These are phyloP conservation scores for Cytospora paraplurivora DNA, from an alignment of 2,329 filamentous ascomycete species.

Conservation along the genomic window DNA sequence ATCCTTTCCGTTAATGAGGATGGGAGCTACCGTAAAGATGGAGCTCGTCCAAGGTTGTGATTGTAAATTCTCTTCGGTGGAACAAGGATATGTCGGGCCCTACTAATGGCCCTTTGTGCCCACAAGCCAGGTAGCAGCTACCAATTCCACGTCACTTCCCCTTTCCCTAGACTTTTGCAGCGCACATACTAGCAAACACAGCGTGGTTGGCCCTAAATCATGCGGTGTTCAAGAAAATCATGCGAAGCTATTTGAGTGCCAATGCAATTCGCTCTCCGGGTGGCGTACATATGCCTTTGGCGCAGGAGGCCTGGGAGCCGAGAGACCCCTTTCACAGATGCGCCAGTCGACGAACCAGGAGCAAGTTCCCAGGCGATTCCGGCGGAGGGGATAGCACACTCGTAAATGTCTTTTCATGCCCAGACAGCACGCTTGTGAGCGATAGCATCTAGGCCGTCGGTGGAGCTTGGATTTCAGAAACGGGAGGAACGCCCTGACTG, in stretches of 20 bases:
- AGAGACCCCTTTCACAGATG: slow-evolving; percentile 40
- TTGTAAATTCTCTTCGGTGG: too few relatives aligned
- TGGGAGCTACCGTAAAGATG: too few relatives aligned
- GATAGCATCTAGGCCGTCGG: slow-evolving; percentile 51
- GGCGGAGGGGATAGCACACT: slow-evolving; percentile 48
- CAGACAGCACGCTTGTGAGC: slow-evolving; percentile 49
- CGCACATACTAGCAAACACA: slow-evolving; percentile 44
- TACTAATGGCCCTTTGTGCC: background rate
- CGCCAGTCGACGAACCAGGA: slow-evolving; percentile 46
- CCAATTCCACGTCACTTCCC: background rate
- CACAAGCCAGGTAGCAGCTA: background rate
- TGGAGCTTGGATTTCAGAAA: slow-evolving; percentile 41
- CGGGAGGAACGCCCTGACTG: background rate
- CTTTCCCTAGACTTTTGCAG: slow-evolving; percentile 36
- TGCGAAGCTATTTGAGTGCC: slow-evolving; percentile 45
- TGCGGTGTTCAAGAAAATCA: slow-evolving; percentile 43
- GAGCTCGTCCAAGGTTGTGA: too few relatives aligned
- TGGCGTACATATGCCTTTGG: slow-evolving; percentile 52
- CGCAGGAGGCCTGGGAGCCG: slow-evolving; percentile 47
- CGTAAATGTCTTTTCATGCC: slow-evolving; percentile 51
- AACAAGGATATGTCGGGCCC: too few relatives aligned
- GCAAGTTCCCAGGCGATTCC: slow-evolving; percentile 47
- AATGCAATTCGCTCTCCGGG: slow-evolving; percentile 51
- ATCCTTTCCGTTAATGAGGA: too few relatives aligned
- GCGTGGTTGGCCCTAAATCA: slow-evolving; percentile 43